Percentiles rank a stretch among this genome's conserved stretches.
Evolutionary conservation across 768 basidiomycete species (phyloP).

Genomic region (Amanita brunnescens): DNA sequence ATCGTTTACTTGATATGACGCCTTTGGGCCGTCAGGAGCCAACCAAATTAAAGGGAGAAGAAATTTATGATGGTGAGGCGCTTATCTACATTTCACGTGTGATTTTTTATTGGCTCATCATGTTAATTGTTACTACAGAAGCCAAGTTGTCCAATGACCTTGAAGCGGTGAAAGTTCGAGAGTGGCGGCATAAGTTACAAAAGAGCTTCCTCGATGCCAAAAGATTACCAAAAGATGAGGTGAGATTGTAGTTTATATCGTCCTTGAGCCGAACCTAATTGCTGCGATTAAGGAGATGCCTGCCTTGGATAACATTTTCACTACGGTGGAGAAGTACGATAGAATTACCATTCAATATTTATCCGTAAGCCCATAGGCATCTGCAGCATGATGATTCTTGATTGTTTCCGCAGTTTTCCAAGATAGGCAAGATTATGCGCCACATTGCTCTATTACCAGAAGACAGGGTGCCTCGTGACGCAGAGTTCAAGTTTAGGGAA

Average conservation of each 20-base stretch:
- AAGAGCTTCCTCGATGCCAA: slow-evolving; percentile 73
- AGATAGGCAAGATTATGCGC: slow-evolving; percentile 84
- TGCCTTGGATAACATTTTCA: slow-evolving; percentile 60
- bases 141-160: slow-evolving; percentile 60
- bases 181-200: slow-evolving; percentile 90
- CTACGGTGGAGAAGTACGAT: slow-evolving; percentile 67
- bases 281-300: slow-evolving; percentile 67
- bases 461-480: slow-evolving; percentile 59
- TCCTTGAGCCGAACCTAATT: slow-evolving; percentile 6
- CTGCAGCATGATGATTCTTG: neutral
- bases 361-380: slow-evolving; percentile 20
- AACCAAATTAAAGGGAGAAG: slow-evolving; percentile 56
- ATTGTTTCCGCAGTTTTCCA: slow-evolving; percentile 50
- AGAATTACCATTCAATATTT: slow-evolving; percentile 74
- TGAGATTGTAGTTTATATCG: slow-evolving; percentile 22
- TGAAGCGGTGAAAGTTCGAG: slow-evolving; percentile 59
- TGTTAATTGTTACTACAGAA: slow-evolving; percentile 9
- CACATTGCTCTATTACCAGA: slow-evolving; percentile 56
- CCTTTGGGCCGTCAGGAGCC: neutral
- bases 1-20: neutral
- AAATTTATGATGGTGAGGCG: slow-evolving; percentile 52
- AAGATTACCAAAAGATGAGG: slow-evolving; percentile 54
- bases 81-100: neutral
- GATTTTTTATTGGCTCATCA: neutral
- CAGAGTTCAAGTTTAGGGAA: slow-evolving; percentile 54